These are phyloP conservation scores for Dactylellina drechsleri DNA, from an alignment of 2,329 filamentous ascomycete species.

Conservation along the genomic window DNA sequence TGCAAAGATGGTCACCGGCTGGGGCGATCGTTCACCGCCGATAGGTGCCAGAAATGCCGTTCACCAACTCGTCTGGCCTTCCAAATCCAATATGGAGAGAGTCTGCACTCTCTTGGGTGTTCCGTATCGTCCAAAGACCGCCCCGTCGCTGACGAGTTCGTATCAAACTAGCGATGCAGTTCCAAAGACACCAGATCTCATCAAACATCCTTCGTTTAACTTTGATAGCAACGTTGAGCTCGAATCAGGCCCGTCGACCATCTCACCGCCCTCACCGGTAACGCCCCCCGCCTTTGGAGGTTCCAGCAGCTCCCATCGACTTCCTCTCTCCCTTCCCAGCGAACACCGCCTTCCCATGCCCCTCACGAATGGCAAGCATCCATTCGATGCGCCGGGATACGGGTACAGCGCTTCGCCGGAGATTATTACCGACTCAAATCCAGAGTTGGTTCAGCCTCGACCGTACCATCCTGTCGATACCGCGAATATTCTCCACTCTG, in stretches of 20 bases:
- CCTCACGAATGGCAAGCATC: slow-evolving; percentile 39
- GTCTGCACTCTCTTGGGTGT: slow-evolving; percentile 39
- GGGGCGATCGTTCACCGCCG: slow-evolving; percentile 38
- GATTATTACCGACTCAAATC: slow-evolving; percentile 41
- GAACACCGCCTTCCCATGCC: slow-evolving; percentile 39
- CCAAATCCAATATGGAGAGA: slow-evolving; percentile 42
- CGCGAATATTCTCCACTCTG: slow-evolving; percentile 33
- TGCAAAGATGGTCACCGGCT: slow-evolving; percentile 43
- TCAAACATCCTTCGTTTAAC: slow-evolving; percentile 32
- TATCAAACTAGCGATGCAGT: slow-evolving; percentile 5
- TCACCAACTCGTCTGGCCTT: slow-evolving; percentile 37
- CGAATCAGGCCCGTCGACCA: slow-evolving; percentile 48
- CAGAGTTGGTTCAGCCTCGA: slow-evolving; percentile 48
- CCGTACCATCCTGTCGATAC: slow-evolving; percentile 49
- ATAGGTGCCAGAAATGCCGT: slow-evolving; percentile 36
- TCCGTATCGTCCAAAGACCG: slow-evolving; percentile 46
- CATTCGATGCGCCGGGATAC: slow-evolving; percentile 33
- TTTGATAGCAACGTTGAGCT: slow-evolving; percentile 52
- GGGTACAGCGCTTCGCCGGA: slow-evolving; percentile 36
- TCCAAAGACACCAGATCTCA: slow-evolving; percentile 35
- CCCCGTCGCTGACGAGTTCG: not conserved
- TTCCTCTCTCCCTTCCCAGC: slow-evolving; percentile 26
- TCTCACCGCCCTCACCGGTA: slow-evolving; percentile 49
- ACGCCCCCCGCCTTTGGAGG: slow-evolving; percentile 51
- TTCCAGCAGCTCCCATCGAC: slow-evolving; percentile 17